Evolutionary conservation across 352 stramenopile species (phyloP), one percentile per base, ranked within the genome.

Genomic region (Albugo laibachii): DNA sequence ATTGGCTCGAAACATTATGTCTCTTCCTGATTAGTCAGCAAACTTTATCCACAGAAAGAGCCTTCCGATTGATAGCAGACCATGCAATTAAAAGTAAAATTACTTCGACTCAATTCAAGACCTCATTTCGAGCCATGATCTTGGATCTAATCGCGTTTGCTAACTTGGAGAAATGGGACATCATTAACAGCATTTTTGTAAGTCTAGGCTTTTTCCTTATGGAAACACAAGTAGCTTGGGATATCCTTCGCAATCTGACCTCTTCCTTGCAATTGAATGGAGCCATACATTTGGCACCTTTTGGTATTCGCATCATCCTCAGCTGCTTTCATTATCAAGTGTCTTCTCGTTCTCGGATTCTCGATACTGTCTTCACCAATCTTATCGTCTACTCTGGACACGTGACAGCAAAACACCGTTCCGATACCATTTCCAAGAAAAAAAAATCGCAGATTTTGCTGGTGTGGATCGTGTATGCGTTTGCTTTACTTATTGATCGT

Each of bases 361-460:
- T 80, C 3, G 55, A 78, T 48, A 56, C 48, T 3, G 47, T 73
- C 2, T 59, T 80, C 20, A 69, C 72, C 44, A 55, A 63, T 20
- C 57, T 73, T 11, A 56, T 75, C n/a, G 53, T 69, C 12, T 60
- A 69, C 21, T 55, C 61, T 34, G 24, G 24, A 31, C 42, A 47
- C 31, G 21, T 39, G 21, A 47, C 15, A 19, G 13, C 8, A 20
- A 40, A 35, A 14, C 48, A 34, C 11, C 37, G 48, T 38, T 20
- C 36, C 8, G 36, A 40, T 18, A 47, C 48, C 15, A 36, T 44
- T 15, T 40, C 48, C 1, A 47, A 36, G 13, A 36, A 44, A 19
- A 10, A 13, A 13, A 31, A 45, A 11, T 31, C 24, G 24, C 24
- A 31, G 3, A 19, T 35, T 14, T 45, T 57, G 8, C 66, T 54